phyloP scores from a whole-genome alignment of 371 early-diverging fungal species.

The Batkoa obscura region DNA sequence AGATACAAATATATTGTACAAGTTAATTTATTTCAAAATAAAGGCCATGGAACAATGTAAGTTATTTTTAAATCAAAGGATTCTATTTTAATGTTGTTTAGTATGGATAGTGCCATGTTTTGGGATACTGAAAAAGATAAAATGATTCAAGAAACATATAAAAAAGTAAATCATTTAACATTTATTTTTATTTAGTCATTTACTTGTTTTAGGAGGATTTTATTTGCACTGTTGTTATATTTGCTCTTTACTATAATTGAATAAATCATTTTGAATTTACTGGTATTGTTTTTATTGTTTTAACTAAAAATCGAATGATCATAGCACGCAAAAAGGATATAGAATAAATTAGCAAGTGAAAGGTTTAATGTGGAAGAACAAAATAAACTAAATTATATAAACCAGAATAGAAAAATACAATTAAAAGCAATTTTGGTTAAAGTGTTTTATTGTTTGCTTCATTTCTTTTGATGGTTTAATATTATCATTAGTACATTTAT shows the following conservation, averaged over 20 bases:
- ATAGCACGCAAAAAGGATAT: no score
- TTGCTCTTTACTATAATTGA: background rate
- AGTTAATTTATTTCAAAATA: background rate
- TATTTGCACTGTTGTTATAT: background rate
- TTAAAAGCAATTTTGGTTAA: no score
- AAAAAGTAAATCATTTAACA: background rate
- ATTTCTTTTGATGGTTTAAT: no score
- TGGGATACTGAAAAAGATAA: background rate
- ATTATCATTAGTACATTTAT: no score
- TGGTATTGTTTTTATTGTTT: background rate
- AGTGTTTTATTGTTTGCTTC: no score
- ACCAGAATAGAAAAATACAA: no score
- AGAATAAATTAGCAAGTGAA: no score
- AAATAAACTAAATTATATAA: no score
- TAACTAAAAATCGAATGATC: no score
- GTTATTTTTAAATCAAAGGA: background rate
- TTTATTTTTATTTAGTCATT: background rate
- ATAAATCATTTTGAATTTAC: background rate
- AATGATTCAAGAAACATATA: background rate
- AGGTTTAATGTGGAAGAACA: no score
- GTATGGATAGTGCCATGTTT: background rate
- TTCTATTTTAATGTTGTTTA: background rate
- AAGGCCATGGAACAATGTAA: background rate
- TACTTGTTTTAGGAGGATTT: background rate
- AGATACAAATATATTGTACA: background rate